Base-by-base conservation (phyloP, 164 flowering plant species). In the Piper betle region DNA sequence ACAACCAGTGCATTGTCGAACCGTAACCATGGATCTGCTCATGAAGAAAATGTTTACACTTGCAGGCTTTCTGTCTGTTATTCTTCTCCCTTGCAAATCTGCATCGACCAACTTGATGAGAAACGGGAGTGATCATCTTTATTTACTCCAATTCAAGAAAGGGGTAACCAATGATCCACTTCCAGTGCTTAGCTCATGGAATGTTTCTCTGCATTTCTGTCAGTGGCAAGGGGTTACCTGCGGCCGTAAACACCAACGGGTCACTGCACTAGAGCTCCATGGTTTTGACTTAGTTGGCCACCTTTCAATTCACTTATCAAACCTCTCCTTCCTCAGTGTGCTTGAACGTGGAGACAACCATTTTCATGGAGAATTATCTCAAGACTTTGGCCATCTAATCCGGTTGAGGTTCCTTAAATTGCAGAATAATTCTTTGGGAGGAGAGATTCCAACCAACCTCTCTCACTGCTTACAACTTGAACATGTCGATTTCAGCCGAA, bases 151-250 rank as follows among this genome's bases (percentile, higher is more conserved):
- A 3, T 57, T 72, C 66, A 73, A 73, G 37, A 43, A 52, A 52
- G 25, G 41, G 20, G 57, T 66, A 58, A 60, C 62, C 41, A 65
- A 46, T 37, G 80, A 77, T 55, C 77, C 78, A 1, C 39, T 52
- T 0, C 20, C 55, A 2, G 53, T 68, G 15, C n/a, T 76, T 70
- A 66, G 59, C 46, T 76, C 80, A 6, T 79, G 79, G 80, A 77
- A 74, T 41, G 53, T 52, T 58, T 65, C 75, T 33, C 6, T 61
- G 42, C 63, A 67, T 65, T 71, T 74, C 52, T 74, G 79, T 60
- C 53, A 68, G 6, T 77, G 83, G 83, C 10, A 2, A 1, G 80
- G 83, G 4, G 71, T 77, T 17, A 52, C 63, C 6, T 79, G 77
- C 62, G 53, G 57, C 50, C 54, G 6, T 3, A 58, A 4, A 18